A percentile compares a stretch with the other conserved stretches of the same genome.
Conservation (phyloP, 2,329 filamentous ascomycete genomes). For the Immersiporthe knoxdaviesiana region DNA sequence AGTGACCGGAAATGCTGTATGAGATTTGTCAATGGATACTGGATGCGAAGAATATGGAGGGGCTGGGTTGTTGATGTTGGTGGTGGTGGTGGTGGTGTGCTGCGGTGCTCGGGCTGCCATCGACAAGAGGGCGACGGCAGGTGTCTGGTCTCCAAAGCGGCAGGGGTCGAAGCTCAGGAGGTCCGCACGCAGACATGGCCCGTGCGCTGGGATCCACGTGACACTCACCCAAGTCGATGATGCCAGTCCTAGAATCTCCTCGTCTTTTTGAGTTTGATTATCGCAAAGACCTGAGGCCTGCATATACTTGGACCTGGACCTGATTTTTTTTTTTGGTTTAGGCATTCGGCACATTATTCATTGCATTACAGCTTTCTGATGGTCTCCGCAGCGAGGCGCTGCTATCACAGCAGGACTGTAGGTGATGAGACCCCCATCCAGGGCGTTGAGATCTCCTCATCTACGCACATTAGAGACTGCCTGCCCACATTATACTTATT, state of each 20-base stretch:
- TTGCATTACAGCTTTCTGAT: background rate
- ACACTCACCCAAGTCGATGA: background rate
- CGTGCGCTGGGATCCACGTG: slow-evolving; percentile 2
- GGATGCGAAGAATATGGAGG: slow-evolving; percentile 30
- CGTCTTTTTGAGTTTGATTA: no score
- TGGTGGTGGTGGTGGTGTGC: slow-evolving; percentile 10
- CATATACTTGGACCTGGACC: no score
- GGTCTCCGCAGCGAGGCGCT: background rate
- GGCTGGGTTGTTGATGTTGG: slow-evolving; percentile 13
- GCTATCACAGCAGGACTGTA: no score
- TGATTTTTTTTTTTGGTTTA: no score
- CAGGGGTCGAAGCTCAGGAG: slow-evolving; percentile 4
- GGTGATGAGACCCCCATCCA: no score
- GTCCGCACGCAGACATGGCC: background rate
- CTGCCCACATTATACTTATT: background rate
- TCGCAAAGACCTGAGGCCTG: background rate
- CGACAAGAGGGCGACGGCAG: background rate
- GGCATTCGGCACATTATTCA: background rate
- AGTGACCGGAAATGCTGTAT: slow-evolving; percentile 25
- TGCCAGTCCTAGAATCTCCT: no score
- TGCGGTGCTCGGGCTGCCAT: slow-evolving; percentile 1
- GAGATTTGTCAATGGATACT: slow-evolving; percentile 32
- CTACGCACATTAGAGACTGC: background rate
- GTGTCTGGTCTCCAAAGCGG: background rate
- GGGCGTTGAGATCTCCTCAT: background rate